phyloP scores from a whole-genome alignment of 805 yeast genomes.

The Candida nanaspora region DNA sequence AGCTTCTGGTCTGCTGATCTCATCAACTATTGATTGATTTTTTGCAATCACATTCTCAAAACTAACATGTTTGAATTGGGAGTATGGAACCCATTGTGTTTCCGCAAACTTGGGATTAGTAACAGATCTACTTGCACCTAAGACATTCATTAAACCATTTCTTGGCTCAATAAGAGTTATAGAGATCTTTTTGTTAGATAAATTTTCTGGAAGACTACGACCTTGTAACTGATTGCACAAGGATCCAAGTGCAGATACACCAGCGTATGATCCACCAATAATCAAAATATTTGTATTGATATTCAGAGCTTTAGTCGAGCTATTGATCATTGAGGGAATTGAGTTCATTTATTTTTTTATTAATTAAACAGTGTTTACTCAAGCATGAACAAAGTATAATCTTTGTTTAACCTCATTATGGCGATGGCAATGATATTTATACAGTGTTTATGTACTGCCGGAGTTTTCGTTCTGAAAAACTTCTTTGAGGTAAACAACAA shows the following conservation, averaged over 20 bases:
- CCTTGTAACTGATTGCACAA: neutral
- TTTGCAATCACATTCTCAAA: neutral
- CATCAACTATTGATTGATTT: neutral
- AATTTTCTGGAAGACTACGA: neutral
- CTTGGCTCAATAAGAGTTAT: neutral
- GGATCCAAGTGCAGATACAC: neutral
- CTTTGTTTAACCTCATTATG: too few species aligned
- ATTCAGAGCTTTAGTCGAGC: constrained; percentile 5
- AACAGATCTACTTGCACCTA: neutral
- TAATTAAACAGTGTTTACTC: too few species aligned
- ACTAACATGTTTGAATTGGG: neutral
- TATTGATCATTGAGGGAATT: constrained; percentile 42
- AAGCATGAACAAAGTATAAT: too few species aligned
- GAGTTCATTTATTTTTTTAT: too few species aligned
- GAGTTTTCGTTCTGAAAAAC: too few species aligned
- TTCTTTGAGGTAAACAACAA: too few species aligned
- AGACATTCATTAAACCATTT: neutral
- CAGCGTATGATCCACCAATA: neutral
- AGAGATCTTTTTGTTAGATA: neutral
- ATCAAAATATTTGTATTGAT: neutral
- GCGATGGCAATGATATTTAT: too few species aligned
- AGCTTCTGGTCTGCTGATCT: neutral
- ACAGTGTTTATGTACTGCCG: too few species aligned
- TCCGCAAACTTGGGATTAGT: neutral
- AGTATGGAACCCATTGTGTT: neutral